Percentiles rank a stretch among this genome's conserved stretches.
Conservation (phyloP, 768 basidiomycete species). For the Kwoniella bestiolae region DNA sequence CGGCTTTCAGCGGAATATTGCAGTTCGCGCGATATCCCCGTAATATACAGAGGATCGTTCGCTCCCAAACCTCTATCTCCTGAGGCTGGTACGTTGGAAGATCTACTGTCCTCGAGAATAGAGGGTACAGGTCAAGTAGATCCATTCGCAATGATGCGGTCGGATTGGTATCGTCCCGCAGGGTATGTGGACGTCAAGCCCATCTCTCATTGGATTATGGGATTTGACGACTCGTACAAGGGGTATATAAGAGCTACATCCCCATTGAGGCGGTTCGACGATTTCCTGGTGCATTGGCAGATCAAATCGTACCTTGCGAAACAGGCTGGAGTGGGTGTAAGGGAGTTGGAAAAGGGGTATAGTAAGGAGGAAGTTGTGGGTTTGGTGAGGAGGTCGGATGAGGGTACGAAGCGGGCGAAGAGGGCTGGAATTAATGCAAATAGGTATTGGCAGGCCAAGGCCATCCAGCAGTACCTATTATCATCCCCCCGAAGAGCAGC, state of each 20-base stretch:
- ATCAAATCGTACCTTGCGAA: constrained; percentile 71
- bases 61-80: constrained; percentile 45
- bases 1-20: constrained; percentile 76
- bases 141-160: constrained; percentile 54
- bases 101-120: constrained; percentile 62
- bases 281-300: constrained; percentile 89
- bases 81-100: constrained; percentile 58
- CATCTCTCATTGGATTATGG: constrained; percentile 67
- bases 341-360: constrained; percentile 5
- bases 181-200: constrained; percentile 13
- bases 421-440: constrained; percentile 20
- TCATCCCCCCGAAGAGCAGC: not conserved
- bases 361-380: constrained; percentile 24
- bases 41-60: constrained; percentile 64
- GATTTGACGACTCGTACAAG: constrained; percentile 66
- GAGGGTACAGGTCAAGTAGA: constrained; percentile 53
- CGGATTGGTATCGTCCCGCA: constrained; percentile 17
- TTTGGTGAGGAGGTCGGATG: constrained; percentile 20
- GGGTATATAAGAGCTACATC: constrained; percentile 86
- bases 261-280: constrained; percentile 81
- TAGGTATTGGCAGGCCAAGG: constrained; percentile 34
- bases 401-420: constrained; percentile 16
- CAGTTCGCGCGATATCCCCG: constrained; percentile 65
- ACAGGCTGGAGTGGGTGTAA: constrained; percentile 2
- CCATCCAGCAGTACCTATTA: constrained; percentile 5